Conservation (phyloP, 2,329 filamentous ascomycete genomes). For the Talaromyces amestolkiae region DNA sequence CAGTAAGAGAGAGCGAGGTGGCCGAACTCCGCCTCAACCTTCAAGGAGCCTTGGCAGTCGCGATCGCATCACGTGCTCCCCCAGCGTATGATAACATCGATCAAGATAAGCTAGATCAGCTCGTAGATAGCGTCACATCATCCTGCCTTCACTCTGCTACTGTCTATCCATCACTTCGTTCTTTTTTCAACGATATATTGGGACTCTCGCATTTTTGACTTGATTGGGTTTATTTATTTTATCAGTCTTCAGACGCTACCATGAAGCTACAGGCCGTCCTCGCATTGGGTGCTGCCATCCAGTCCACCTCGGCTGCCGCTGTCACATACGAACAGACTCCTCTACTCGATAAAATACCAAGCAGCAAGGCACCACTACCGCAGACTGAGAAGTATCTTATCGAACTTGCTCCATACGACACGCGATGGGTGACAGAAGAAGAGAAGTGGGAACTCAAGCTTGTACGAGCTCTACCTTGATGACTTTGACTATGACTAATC, state of each 20-base stretch:
- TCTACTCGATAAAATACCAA: constrained; percentile 3
- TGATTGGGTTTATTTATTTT: background rate
- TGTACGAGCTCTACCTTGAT: constrained; percentile 47
- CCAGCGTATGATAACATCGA: background rate
- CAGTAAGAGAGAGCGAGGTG: background rate
- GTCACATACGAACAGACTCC: constrained; percentile 14
- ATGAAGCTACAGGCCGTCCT: constrained; percentile 16
- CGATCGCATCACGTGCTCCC: constrained; percentile 6
- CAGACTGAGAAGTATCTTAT: constrained; percentile 64
- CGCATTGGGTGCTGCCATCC: constrained; percentile 16
- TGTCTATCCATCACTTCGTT: background rate
- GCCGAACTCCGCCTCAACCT: background rate
- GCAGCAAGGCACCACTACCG: background rate
- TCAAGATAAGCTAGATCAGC: background rate
- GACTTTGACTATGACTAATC: background rate
- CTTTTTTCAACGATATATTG: background rate
- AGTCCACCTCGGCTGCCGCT: constrained; percentile 12
- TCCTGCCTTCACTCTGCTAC: background rate
- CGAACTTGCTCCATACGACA: constrained; percentile 79
- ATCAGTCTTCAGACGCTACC: background rate
- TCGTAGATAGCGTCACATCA: background rate
- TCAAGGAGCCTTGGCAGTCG: background rate
- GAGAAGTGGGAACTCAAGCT: constrained; percentile 90
- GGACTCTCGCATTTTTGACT: background rate
- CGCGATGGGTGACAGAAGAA: constrained; percentile 84